Base-by-base conservation (phyloP, 2,329 filamentous ascomycete genomes). In the Aspergillus arachidicola region DNA sequence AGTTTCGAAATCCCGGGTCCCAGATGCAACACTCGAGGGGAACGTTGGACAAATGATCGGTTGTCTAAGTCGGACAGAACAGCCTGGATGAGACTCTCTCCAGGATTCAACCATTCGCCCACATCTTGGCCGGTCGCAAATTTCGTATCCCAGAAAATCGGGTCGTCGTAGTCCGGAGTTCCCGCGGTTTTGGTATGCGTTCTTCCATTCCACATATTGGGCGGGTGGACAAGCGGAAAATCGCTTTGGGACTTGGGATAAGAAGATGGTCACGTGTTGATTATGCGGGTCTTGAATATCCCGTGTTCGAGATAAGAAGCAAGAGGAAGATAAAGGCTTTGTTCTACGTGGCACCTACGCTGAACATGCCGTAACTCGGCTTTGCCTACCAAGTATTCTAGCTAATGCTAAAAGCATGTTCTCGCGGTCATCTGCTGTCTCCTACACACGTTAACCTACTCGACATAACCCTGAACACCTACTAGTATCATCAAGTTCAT, bases 31-130 rank as follows among this genome's bases (percentile, higher is more conserved):
- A 72, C 71, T 26, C 68, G 69, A 7, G 75, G 74, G 3, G 48
- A 46, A 19, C 32, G 51, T 19, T 63, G 23, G 6, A 53, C 23
- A 16, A 41, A 38, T 3, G 59, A n/a, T 9, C 63, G 68, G 28
- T 53, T 41, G 9, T 75, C 70, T 30, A 77, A 59, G 38, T 72
- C 66, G 11, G 68, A 63, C 54, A 77, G 30, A 4, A 69, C 69
- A 3, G 66, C 65, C 10, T 75, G 74, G 23, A 78, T 60, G 12
- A 77, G 62, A 23, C 61, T 60, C 30, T 77, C 73, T 34, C 76
- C 76, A 1, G 75, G 60, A 54, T 78, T 78, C 61, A 78, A 59
- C 76, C 76, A 78, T 67, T 78, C 76, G 30, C 76, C 75, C 16
- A 76, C 71, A 71, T 78, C 76, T 16, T 66, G 66, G n/a, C 75